Evolutionary conservation across 106 monocot species (phyloP).

Genomic region (Narthecium ossifragum): DNA sequence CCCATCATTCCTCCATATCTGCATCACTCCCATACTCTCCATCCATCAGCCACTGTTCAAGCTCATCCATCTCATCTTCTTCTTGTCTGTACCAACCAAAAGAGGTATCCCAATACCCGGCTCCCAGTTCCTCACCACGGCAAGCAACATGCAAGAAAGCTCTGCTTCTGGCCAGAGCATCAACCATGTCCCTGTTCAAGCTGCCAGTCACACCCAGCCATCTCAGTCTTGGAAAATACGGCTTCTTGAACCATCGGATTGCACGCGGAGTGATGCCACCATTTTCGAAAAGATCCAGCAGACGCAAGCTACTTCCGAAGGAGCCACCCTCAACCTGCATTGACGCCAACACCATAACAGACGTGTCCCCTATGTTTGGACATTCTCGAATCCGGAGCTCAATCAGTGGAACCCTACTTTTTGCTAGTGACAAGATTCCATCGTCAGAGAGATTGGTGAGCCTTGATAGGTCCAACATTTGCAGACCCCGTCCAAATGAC

Average conservation of each 20-base stretch:
- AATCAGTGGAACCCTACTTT: conserved; percentile 49
- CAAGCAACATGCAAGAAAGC: conserved; percentile 67
- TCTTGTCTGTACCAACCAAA: conserved; percentile 52
- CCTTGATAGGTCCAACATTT: conserved; percentile 70
- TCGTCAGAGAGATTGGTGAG: conserved; percentile 64
- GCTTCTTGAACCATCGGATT: conserved; percentile 92
- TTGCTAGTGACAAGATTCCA: conserved; percentile 59
- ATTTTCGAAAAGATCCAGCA: conserved; percentile 76
- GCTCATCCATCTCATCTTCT: conserved; percentile 84
- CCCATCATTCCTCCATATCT: conserved; percentile 11
- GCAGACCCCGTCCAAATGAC: conserved; percentile 31
- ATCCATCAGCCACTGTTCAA: conserved; percentile 78
- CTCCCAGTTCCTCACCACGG: conserved; percentile 77
- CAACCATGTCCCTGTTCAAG: conserved; percentile 84
- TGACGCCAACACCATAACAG: conserved; percentile 88
- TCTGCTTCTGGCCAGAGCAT: conserved; percentile 59
- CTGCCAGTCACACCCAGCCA: conserved; percentile 88
- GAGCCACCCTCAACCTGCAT: conserved; percentile 73
- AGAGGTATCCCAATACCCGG: conserved; percentile 47
- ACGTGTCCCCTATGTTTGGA: conserved; percentile 58
- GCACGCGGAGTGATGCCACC: conserved; percentile 77
- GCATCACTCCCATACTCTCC: conserved; percentile 39
- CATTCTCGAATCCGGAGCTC: conserved; percentile 86
- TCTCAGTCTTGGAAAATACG: conserved; percentile 83
- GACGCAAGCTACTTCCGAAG: conserved; percentile 62